Evolutionary conservation across 208 protist species (phyloP).

Genomic region (Angomonas ambiguus): DNA sequence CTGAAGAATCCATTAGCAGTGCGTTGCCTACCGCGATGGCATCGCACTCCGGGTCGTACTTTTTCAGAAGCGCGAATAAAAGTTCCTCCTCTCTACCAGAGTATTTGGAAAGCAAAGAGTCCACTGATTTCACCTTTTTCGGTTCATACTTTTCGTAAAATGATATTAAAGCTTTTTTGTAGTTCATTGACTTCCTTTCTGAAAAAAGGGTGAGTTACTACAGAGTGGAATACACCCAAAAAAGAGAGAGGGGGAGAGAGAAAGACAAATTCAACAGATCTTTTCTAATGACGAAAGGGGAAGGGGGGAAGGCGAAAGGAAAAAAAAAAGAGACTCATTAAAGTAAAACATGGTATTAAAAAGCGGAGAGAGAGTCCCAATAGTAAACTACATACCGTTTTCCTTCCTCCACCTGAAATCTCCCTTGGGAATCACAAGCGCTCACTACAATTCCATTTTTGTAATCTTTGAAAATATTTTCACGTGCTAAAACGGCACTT

Average conservation of each 20-base stretch:
- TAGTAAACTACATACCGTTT: slow-evolving; percentile 24
- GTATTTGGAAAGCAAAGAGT: slow-evolving; percentile 30
- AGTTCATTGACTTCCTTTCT: background rate
- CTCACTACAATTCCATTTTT: slow-evolving; percentile 24
- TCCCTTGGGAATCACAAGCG: slow-evolving; percentile 42
- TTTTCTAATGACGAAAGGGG: background rate
- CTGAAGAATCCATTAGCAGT: background rate
- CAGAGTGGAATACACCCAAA: background rate
- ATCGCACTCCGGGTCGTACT: slow-evolving; percentile 12
- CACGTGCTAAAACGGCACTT: background rate
- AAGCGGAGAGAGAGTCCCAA: background rate
- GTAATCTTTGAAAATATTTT: background rate
- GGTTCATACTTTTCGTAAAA: slow-evolving; percentile 24
- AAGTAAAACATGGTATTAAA: background rate
- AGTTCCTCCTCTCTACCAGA: slow-evolving; percentile 21
- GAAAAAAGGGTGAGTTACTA: background rate
- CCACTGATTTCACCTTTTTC: slow-evolving; percentile 21
- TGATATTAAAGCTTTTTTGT: slow-evolving; percentile 2
- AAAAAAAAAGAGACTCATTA: background rate
- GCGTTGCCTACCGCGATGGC: background rate
- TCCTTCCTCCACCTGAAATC: slow-evolving; percentile 37
- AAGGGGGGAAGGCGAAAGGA: background rate
- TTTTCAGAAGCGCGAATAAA: slow-evolving; percentile 14
- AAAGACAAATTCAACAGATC: background rate
- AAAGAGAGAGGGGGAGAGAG: background rate